Conservation (phyloP, 306 rosid genomes). For the Astragalus glycyphyllos region DNA sequence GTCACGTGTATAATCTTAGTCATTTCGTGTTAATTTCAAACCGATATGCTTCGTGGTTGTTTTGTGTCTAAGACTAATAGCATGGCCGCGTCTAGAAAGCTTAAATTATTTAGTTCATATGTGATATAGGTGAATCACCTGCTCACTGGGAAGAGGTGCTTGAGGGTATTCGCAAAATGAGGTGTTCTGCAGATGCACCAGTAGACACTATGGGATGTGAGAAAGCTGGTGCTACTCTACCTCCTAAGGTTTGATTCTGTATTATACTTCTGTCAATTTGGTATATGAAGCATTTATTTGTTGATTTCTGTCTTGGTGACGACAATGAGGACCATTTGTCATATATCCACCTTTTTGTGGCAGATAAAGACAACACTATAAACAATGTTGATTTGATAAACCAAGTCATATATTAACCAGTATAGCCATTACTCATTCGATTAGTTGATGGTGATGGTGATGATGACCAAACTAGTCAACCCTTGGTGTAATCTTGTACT, state of each 20-base stretch:
- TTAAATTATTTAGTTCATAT: constrained; percentile 31
- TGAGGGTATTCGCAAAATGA: constrained; percentile 83
- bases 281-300: constrained; percentile 1
- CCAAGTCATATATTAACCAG: no score
- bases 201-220: constrained; percentile 98
- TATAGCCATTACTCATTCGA: no score
- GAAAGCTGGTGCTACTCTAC: constrained; percentile 84
- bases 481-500: neutral
- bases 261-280: constrained; percentile 29
- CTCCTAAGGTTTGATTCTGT: constrained; percentile 72
- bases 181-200: constrained; percentile 86
- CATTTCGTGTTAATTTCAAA: constrained; percentile 30
- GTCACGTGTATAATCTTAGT: neutral
- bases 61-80: constrained; percentile 3
- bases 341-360: no score
- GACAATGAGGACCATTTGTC: neutral
- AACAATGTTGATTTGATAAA: no score
- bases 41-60: neutral
- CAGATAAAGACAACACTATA: no score
- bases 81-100: constrained; percentile 1
- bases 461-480: constrained; percentile 24
- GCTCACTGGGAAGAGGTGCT: constrained; percentile 76
- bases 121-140: constrained; percentile 68
- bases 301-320: constrained; percentile 8
- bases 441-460: neutral